These are phyloP conservation scores for Penicillium ucsense DNA, from an alignment of 495 filamentous ascomycete species.

Conservation along the genomic window DNA sequence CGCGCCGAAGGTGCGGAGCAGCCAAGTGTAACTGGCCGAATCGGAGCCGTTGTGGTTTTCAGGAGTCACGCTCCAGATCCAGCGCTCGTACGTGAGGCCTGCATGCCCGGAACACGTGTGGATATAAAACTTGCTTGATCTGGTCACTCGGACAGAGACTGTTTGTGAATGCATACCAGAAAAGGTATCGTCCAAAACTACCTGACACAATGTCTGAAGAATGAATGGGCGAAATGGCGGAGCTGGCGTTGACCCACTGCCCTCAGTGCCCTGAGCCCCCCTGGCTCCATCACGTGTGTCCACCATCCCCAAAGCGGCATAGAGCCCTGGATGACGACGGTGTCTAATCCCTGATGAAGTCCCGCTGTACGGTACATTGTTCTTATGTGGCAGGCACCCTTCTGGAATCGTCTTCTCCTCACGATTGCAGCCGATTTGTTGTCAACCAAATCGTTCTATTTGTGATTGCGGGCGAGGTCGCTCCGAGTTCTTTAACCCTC, in stretches of 20 bases:
- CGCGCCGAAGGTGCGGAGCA: no score
- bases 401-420: background rate
- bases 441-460: background rate
- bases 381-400: constrained; percentile 1
- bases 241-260: no score
- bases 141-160: constrained; percentile 7
- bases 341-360: constrained; percentile 8
- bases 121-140: background rate
- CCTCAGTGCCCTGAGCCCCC: background rate
- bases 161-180: no score
- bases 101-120: no score
- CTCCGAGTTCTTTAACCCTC: no score
- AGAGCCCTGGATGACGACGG: constrained; percentile 11
- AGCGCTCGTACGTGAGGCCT: no score
- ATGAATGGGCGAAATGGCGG: no score
- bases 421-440: background rate
- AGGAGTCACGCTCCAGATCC: no score
- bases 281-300: constrained; percentile 4
- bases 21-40: no score
- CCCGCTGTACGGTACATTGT: background rate
- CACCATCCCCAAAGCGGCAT: constrained; percentile 5
- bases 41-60: no score
- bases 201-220: no score
- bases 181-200: no score
- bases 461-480: background rate